Base-by-base conservation (phyloP, 257 asterid genomes). In the Haberlea rhodopensis region DNA sequence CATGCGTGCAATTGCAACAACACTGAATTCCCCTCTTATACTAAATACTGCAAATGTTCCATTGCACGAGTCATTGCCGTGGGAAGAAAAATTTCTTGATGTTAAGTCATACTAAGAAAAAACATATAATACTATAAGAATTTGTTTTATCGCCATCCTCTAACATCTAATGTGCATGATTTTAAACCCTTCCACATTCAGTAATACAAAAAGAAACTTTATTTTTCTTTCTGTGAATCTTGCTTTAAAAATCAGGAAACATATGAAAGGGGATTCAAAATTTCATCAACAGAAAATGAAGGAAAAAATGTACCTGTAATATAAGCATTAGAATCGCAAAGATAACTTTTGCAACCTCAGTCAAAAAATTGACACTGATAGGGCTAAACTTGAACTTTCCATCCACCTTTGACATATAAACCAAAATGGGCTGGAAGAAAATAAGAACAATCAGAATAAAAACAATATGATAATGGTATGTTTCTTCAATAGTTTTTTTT, bases 301-400 rank as follows among this genome's bases (percentile, higher is more conserved):
- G 23, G 34, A 55, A 45, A 24, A 20, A 59, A 24, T 8, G 21
- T 86, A 94, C 99, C 99, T 94, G 95, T 28, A 90, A 63, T 68
- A 89, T 81, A 56, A 94, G 97, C 99, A 94, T 94, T 55, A 80
- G 49, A 62, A 90, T 51, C 55, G 99, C 99, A 81, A 94, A 90
- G 46, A 85, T 18, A 63, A 94, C 91, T 77, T 94, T 94, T 26
- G 88, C 74, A 69, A 85, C 66, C 84, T 90, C 99, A 8, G 91
- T 90, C 88, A 94, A 71, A 71, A 90, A 94, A 81, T 94, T 94
- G 76, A 94, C 97, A 66, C 99, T 90, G 49, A 94, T 86, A 62
- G 99, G 97, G 82, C 95, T 94, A 79, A 90, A 94, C 57, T 82
- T 80, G 82, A 88, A 90, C 72, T 79, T 86, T 65, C 97, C 99